phyloP scores from a whole-genome alignment of 2,329 filamentous ascomycete genomes.

The Fusarium annulatum region DNA sequence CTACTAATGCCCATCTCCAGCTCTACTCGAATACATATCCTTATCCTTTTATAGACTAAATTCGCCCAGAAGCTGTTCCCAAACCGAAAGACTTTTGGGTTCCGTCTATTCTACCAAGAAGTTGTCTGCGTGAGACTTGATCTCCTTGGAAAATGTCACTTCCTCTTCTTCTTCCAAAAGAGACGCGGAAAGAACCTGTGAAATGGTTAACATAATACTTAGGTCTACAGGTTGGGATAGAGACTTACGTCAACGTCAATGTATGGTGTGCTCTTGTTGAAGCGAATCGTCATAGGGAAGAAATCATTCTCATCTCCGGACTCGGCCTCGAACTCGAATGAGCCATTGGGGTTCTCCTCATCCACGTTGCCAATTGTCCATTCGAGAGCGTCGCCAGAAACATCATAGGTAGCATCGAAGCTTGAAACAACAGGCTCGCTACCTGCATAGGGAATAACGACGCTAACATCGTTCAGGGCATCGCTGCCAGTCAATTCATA shows the following conservation, averaged over 20 bases:
- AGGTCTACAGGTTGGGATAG: too few relatives aligned
- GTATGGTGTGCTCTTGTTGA: slow-evolving; percentile 86
- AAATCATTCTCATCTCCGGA: slow-evolving; percentile 92
- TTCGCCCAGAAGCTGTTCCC: slow-evolving; percentile 28
- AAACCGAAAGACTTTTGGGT: slow-evolving; percentile 34
- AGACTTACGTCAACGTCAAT: slow-evolving; percentile 90
- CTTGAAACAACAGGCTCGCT: slow-evolving; percentile 90
- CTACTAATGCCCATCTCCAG: slow-evolving; percentile 37
- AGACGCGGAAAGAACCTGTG: slow-evolving; percentile 72
- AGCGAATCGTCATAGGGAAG: slow-evolving; percentile 95
- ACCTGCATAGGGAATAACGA: slow-evolving; percentile 86
- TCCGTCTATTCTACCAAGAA: slow-evolving; percentile 77
- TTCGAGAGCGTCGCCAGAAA: slow-evolving; percentile 90
- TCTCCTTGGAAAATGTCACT: slow-evolving; percentile 84
- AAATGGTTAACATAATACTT: slow-evolving; percentile 16
- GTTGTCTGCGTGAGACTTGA: slow-evolving; percentile 79
- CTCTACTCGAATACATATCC: slow-evolving; percentile 34
- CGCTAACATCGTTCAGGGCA: slow-evolving; percentile 82
- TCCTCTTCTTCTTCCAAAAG: slow-evolving; percentile 81
- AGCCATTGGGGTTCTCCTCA: slow-evolving; percentile 82
- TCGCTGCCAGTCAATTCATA: slow-evolving; percentile 91
- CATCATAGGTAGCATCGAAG: slow-evolving; percentile 94
- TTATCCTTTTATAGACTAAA: slow-evolving; percentile 41
- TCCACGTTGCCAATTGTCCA: slow-evolving; percentile 92
- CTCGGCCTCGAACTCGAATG: slow-evolving; percentile 95